Evolutionary conservation across 2,329 filamentous ascomycete species (phyloP).

Genomic region (Talaromyces sp.): DNA sequence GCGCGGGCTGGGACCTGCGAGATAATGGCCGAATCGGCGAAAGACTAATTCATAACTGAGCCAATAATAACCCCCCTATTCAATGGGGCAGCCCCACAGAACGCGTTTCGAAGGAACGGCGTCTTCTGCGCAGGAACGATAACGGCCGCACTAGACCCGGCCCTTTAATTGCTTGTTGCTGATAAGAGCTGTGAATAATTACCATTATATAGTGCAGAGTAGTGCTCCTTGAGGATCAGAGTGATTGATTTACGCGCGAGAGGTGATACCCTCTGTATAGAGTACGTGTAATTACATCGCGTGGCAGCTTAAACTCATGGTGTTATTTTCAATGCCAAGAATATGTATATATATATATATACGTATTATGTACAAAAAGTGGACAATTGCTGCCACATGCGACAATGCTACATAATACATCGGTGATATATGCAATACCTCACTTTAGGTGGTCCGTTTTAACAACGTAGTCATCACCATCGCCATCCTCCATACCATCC

Average conservation of each 20-base stretch:
- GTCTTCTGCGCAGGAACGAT: not conserved
- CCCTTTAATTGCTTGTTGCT: not conserved
- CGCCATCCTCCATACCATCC: slow-evolving; percentile 20
- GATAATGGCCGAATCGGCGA: not conserved
- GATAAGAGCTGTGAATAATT: not conserved
- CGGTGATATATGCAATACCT: not conserved
- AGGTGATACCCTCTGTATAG: no score
- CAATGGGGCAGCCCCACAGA: not conserved
- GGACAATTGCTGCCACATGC: not conserved
- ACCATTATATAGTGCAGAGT: not conserved
- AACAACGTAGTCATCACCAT: slow-evolving; percentile 32
- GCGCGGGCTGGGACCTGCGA: not conserved
- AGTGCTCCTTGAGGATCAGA: no score
- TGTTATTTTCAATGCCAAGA: not conserved
- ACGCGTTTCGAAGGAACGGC: not conserved
- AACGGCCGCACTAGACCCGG: not conserved
- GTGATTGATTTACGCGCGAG: not conserved
- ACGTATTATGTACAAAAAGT: not conserved
- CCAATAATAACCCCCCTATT: not conserved
- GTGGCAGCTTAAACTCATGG: not conserved
- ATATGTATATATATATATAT: not conserved
- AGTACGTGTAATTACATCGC: not conserved
- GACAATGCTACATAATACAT: not conserved
- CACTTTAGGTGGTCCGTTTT: slow-evolving; percentile 31
- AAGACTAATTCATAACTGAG: not conserved